Percentiles rank a stretch among this genome's conserved stretches.
Evolutionary conservation across 1,284 basidiomycete genomes (phyloP).

Genomic region (Trichosporon ovoides): DNA sequence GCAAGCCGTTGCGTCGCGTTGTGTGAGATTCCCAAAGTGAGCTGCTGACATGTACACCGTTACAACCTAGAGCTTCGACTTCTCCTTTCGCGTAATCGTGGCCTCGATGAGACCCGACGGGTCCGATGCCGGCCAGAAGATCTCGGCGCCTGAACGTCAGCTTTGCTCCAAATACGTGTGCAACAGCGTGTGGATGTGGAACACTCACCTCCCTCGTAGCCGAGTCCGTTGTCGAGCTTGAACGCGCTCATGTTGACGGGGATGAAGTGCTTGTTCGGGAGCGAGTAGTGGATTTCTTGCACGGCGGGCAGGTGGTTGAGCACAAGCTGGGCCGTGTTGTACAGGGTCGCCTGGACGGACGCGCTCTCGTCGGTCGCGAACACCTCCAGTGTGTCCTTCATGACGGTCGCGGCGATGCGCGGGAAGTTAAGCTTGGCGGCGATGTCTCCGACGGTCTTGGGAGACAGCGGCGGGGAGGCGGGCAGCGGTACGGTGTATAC

Average conservation of each 20-base stretch:
- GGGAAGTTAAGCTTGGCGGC: constrained; percentile 59
- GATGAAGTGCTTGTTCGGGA: constrained; percentile 94
- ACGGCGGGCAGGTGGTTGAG: constrained; percentile 63
- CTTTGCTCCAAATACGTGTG: too few species aligned
- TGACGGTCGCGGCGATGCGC: constrained; percentile 55
- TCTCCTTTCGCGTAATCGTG: constrained; percentile 49
- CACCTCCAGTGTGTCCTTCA: constrained; percentile 65
- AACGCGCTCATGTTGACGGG: constrained; percentile 45
- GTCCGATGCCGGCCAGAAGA: constrained; percentile 71
- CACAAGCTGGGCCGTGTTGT: constrained; percentile 76
- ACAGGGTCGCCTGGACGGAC: constrained; percentile 88
- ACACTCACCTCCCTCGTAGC: constrained; percentile 54
- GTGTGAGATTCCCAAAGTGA: background rate
- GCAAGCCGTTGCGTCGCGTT: background rate
- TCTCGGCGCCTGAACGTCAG: constrained; percentile 55
- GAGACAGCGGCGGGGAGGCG: constrained; percentile 52
- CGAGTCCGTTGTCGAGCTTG: constrained; percentile 51
- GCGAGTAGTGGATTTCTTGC: constrained; percentile 61
- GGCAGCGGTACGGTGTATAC: constrained; percentile 59
- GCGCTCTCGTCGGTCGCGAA: constrained; percentile 86
- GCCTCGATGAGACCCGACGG: constrained; percentile 55
- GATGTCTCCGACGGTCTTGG: constrained; percentile 52
- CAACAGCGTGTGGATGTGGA: too few species aligned
- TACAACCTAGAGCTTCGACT: constrained; percentile 11
- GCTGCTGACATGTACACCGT: constrained; percentile 3